Conservation (phyloP, 106 monocot species). For the Acorus gramineus region DNA sequence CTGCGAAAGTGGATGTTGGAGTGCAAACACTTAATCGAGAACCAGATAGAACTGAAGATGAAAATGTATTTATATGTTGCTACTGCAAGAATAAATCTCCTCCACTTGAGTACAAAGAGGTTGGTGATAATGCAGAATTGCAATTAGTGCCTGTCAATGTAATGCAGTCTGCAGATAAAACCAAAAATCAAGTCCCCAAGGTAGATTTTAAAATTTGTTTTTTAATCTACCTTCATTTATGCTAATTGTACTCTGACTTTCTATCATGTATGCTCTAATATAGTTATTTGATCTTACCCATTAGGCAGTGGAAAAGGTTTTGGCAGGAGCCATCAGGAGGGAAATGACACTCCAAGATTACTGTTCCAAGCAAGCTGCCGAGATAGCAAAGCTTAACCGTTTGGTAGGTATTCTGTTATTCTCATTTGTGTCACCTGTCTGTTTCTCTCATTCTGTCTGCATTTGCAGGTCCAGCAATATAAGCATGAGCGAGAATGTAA, state of each 20-base stretch:
- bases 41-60: slow-evolving; percentile 24
- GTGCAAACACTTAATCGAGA: slow-evolving; percentile 49
- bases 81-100: slow-evolving; percentile 41
- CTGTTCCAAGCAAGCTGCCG: slow-evolving; percentile 72
- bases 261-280: too few relatives aligned
- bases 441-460: neutral
- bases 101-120: slow-evolving; percentile 28
- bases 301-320: slow-evolving; percentile 89
- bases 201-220: slow-evolving; percentile 19
- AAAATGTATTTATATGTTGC: slow-evolving; percentile 36
- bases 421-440: neutral
- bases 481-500: slow-evolving; percentile 97
- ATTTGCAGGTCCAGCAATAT: slow-evolving; percentile 80
- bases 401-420: slow-evolving; percentile 33
- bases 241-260: too few relatives aligned
- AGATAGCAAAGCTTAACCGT: slow-evolving; percentile 74
- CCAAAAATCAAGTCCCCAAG: slow-evolving; percentile 51
- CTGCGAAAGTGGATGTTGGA: slow-evolving; percentile 46
- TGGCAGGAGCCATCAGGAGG: slow-evolving; percentile 89
- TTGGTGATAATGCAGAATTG: slow-evolving; percentile 24
- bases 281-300: neutral
- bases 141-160: slow-evolving; percentile 55
- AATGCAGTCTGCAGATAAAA: slow-evolving; percentile 27
- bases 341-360: slow-evolving; percentile 87
- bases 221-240: too few relatives aligned